Evolutionary conservation across 2,329 filamentous ascomycete species (phyloP).

Genomic region (Aureobasidium sp.): DNA sequence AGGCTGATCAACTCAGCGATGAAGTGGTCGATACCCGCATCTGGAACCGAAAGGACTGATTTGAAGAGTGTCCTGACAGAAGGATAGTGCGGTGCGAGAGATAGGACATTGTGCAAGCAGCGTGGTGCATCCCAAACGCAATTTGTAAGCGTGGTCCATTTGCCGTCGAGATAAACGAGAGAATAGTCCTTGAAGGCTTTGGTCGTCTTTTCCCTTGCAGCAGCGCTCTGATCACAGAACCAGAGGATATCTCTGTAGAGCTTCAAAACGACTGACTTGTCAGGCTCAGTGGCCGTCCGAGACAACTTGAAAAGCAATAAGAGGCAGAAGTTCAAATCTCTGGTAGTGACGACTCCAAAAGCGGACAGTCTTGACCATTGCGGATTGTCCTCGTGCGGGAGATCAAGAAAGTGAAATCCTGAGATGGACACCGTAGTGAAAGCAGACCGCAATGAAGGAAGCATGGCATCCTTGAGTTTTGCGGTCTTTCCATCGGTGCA

Average conservation of each 20-base stretch:
- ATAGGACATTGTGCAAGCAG: not conserved
- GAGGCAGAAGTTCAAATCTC: not conserved
- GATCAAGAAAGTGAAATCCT: conserved; percentile 2
- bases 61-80: not conserved
- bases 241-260: not conserved
- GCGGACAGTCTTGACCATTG: not conserved
- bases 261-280: not conserved
- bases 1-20: not conserved
- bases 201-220: not conserved
- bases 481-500: not conserved
- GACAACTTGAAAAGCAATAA: not conserved
- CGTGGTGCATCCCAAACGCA: conserved; percentile 10
- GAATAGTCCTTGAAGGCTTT: not conserved
- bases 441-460: not conserved
- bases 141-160: not conserved
- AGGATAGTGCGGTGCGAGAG: not conserved
- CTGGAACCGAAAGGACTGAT: not conserved
- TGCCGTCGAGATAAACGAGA: not conserved
- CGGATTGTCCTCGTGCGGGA: not conserved
- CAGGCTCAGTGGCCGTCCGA: not conserved
- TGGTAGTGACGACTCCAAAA: not conserved
- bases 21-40: not conserved
- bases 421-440: not conserved
- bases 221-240: not conserved
- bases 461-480: conserved; percentile 7